phyloP scores from a whole-genome alignment of 2,329 filamentous ascomycete genomes.

The Phyllosticta ampelicida region DNA sequence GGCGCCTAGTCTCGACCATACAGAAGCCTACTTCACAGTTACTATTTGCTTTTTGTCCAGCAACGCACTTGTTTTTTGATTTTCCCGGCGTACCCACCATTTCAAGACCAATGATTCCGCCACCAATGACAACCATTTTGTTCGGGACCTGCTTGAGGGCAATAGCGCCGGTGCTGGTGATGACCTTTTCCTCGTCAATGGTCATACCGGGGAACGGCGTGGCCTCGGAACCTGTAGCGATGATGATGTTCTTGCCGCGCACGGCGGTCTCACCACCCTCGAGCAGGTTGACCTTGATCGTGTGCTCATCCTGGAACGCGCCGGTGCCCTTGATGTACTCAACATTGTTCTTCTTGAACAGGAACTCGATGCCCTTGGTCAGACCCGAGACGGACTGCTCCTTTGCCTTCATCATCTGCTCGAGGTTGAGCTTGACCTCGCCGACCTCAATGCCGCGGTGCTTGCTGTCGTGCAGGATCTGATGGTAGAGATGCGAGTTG shows the following conservation, averaged over 20 bases:
- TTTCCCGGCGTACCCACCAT: conserved; percentile 52
- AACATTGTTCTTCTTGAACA: conserved; percentile 98
- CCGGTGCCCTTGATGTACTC: conserved; percentile 95
- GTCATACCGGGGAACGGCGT: conserved; percentile 93
- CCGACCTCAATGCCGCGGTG: conserved; percentile 94
- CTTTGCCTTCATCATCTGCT: conserved; percentile 97
- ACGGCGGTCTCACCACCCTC: conserved; percentile 86
- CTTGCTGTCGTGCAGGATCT: conserved; percentile 94
- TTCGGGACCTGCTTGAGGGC: conserved; percentile 83
- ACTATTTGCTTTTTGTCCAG: conserved; percentile 14
- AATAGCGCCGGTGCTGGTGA: conserved; percentile 93
- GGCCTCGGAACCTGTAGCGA: conserved; percentile 89
- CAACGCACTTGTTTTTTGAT: not conserved
- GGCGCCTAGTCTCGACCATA: conserved; percentile 87
- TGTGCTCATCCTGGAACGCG: conserved; percentile 78
- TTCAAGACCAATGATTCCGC: conserved; percentile 96
- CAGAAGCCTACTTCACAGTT: conserved; percentile 50
- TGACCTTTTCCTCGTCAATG: conserved; percentile 94
- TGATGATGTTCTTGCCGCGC: conserved; percentile 92
- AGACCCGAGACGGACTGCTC: conserved; percentile 78
- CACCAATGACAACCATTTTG: conserved; percentile 94
- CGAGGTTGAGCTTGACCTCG: conserved; percentile 91
- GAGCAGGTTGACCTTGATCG: conserved; percentile 78
- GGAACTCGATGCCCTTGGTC: conserved; percentile 95
- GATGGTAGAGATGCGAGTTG: conserved; percentile 98